These are phyloP conservation scores for Herpetospermum pedunculosum DNA, from an alignment of 306 rosid genomes.

Conservation along the genomic window DNA sequence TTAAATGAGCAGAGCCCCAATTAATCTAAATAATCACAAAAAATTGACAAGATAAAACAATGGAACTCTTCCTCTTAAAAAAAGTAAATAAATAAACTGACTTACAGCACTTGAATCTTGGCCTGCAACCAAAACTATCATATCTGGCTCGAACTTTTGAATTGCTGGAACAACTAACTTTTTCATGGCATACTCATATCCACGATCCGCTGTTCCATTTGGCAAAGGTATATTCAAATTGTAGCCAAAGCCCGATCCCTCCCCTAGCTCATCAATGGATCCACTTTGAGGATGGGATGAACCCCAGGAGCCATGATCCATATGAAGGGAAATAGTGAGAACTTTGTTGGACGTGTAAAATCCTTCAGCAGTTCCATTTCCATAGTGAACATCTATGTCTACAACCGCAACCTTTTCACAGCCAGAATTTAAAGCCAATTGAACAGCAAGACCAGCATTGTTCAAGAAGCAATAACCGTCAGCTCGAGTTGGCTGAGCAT, in stretches of 20 bases:
- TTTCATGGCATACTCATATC: slow-evolving; percentile 49
- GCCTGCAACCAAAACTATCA: slow-evolving; percentile 62
- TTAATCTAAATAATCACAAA: neutral
- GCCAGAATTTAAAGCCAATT: slow-evolving; percentile 61
- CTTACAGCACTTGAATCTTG: slow-evolving; percentile 92
- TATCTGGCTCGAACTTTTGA: slow-evolving; percentile 53
- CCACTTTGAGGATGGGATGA: slow-evolving; percentile 73
- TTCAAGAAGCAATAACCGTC: slow-evolving; percentile 95
- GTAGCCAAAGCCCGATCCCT: slow-evolving; percentile 67
- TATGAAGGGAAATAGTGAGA: slow-evolving; percentile 79
- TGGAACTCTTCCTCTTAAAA: neutral
- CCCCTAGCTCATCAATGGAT: slow-evolving; percentile 61
- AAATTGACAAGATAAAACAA: neutral
- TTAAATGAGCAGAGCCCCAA: neutral
- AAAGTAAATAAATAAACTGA: slow-evolving; percentile 6
- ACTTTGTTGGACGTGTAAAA: slow-evolving; percentile 64
- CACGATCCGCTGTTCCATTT: slow-evolving; percentile 74
- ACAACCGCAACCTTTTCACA: slow-evolving; percentile 58
- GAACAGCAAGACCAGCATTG: slow-evolving; percentile 73
- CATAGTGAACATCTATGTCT: slow-evolving; percentile 87
- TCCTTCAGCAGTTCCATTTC: slow-evolving; percentile 91
- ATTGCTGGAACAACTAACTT: slow-evolving; percentile 60
- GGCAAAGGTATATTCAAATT: slow-evolving; percentile 87
- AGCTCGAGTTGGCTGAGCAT: slow-evolving; percentile 87
- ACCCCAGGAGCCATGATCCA: slow-evolving; percentile 97